Evolutionary conservation across 345 rosid species (phyloP).

Genomic region (Camelina hispida): DNA sequence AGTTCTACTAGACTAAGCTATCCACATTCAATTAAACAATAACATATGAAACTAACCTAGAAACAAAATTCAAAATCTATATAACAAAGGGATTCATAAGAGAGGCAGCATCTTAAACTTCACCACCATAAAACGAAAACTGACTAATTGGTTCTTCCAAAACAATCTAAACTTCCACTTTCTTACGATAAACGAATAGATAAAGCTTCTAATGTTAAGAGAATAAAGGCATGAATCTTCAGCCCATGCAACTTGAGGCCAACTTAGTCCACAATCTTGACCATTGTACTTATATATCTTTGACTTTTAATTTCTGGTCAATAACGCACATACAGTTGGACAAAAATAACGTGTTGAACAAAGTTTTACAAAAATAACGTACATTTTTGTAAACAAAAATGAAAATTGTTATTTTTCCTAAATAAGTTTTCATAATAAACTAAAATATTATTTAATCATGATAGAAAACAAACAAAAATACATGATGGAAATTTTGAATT

Average conservation of each 20-base stretch:
- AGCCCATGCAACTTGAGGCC: background rate
- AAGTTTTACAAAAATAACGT: background rate
- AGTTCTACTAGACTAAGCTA: no score
- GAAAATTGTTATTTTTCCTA: background rate
- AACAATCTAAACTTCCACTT: background rate
- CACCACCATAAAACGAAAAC: background rate
- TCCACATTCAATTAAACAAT: background rate
- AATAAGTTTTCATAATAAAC: no score
- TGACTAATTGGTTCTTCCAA: background rate
- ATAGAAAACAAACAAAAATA: no score
- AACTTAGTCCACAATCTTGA: background rate
- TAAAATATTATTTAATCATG: background rate
- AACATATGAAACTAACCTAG: background rate
- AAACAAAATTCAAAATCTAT: background rate
- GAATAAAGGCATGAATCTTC: background rate
- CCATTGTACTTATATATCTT: background rate
- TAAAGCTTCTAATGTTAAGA: background rate
- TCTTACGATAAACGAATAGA: background rate
- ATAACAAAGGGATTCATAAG: background rate
- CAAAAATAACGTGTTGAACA: background rate
- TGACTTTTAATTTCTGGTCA: background rate
- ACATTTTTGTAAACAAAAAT: background rate
- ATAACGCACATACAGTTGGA: background rate
- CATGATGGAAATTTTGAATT: no score
- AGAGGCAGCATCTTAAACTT: background rate